A percentile compares a stretch with the other conserved stretches of the same genome.
phyloP scores from a whole-genome alignment of 2,329 filamentous ascomycete genomes.

The Aspergillus quadricinctus region DNA sequence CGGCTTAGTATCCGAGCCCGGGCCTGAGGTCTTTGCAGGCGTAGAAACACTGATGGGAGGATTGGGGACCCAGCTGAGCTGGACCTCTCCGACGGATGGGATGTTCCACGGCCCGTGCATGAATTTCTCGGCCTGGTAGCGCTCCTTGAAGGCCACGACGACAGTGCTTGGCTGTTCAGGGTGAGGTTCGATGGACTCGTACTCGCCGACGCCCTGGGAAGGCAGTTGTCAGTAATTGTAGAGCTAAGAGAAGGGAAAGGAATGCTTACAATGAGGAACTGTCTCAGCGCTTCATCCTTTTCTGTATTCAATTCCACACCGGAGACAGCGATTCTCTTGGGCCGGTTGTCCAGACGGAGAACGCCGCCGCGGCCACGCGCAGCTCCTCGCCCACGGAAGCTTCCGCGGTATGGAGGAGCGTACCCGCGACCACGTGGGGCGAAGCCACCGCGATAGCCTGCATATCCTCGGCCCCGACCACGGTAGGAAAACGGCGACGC shows the following conservation, averaged over 20 bases:
- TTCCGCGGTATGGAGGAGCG: slow-evolving; percentile 36
- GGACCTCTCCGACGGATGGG: slow-evolving; percentile 50
- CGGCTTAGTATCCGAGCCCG: slow-evolving; percentile 18
- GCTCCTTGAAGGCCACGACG: slow-evolving; percentile 45
- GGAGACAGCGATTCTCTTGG: slow-evolving; percentile 50
- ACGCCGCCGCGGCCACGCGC: slow-evolving; percentile 46
- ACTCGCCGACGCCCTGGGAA: slow-evolving; percentile 43
- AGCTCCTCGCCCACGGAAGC: slow-evolving; percentile 42
- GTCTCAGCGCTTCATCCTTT: slow-evolving; percentile 53
- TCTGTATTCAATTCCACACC: slow-evolving; percentile 45
- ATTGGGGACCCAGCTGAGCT: slow-evolving; percentile 52
- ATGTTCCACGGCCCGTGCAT: slow-evolving; percentile 46
- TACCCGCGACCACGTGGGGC: slow-evolving; percentile 39
- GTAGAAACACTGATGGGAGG: slow-evolving; percentile 22
- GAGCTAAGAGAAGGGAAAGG: neutral
- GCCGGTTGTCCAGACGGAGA: slow-evolving; percentile 56
- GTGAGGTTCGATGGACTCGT: slow-evolving; percentile 42
- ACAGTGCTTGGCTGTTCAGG: slow-evolving; percentile 37
- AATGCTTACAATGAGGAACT: slow-evolving; percentile 49
- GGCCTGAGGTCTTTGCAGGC: slow-evolving; percentile 7
- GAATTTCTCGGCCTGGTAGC: slow-evolving; percentile 53
- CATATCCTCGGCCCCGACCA: slow-evolving; percentile 32
- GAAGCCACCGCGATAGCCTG: slow-evolving; percentile 37
- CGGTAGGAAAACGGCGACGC: slow-evolving; percentile 25
- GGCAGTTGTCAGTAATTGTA: slow-evolving; percentile 7